These are phyloP conservation scores for Leucoagaricus sp. DNA, from an alignment of 1,284 basidiomycete genomes.

Conservation along the genomic window DNA sequence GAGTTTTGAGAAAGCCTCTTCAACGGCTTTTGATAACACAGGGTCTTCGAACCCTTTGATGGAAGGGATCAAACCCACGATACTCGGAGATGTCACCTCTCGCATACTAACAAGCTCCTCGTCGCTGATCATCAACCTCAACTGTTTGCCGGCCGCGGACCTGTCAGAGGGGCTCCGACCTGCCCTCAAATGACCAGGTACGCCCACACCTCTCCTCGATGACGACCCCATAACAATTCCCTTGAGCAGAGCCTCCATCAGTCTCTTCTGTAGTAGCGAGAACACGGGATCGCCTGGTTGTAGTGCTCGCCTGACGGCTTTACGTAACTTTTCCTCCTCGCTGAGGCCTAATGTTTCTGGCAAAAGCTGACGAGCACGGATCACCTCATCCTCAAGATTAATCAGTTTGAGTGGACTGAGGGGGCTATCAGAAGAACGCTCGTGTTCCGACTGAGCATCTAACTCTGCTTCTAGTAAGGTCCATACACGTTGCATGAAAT, in stretches of 20 bases:
- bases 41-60: conserved; percentile 43
- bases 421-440: conserved; percentile 13
- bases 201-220: conserved; percentile 9
- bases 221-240: conserved; percentile 19
- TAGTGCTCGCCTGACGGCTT: conserved; percentile 61
- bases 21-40: conserved; percentile 32
- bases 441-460: conserved; percentile 34
- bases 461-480: conserved; percentile 61
- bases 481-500: conserved; percentile 64
- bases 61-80: conserved; percentile 1
- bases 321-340: conserved; percentile 52
- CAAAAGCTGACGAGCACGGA: conserved; percentile 43
- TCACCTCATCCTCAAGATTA: conserved; percentile 71
- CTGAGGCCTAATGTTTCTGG: conserved; percentile 30
- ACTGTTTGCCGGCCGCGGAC: conserved; percentile 20
- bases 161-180: conserved; percentile 35
- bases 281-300: conserved; percentile 66
- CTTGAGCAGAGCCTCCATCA: conserved; percentile 46
- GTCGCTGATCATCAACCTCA: conserved; percentile 18
- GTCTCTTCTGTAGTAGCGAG: conserved; percentile 55
- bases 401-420: conserved; percentile 51
- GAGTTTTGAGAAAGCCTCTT: conserved; percentile 30
- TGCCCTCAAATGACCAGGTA: conserved; percentile 47
- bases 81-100: conserved; percentile 1
- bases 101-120: conserved; percentile 7